Percentiles rank a stretch among this genome's conserved stretches.
These are phyloP conservation scores for Aureobasidium sp. DNA, from an alignment of 2,329 filamentous ascomycete genomes.

Conservation along the genomic window DNA sequence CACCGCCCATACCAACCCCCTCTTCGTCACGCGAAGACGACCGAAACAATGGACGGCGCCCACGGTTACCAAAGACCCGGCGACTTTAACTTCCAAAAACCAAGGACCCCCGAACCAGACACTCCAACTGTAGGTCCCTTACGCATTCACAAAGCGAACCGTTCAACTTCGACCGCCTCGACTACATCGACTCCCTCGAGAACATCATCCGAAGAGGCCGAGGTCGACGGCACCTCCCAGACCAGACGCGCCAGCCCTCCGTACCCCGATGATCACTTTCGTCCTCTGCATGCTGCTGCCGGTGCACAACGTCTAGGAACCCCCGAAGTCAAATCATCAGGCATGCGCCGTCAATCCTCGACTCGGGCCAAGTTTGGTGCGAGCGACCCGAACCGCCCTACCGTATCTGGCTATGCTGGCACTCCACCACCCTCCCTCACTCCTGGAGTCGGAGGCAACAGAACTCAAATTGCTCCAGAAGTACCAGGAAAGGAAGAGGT, in stretches of 20 bases:
- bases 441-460: slow-evolving; percentile 49
- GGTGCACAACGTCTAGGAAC: slow-evolving; percentile 27
- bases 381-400: slow-evolving; percentile 40
- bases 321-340: slow-evolving; percentile 19
- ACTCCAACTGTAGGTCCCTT: slow-evolving; percentile 69
- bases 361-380: slow-evolving; percentile 36
- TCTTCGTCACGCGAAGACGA: background rate
- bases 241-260: slow-evolving; percentile 44
- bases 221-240: slow-evolving; percentile 52
- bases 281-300: slow-evolving; percentile 24
- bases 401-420: slow-evolving; percentile 35
- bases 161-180: slow-evolving; percentile 24
- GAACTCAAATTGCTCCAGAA: slow-evolving; percentile 53
- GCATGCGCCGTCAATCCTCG: slow-evolving; percentile 11
- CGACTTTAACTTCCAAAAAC: slow-evolving; percentile 65
- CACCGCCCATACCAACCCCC: slow-evolving; percentile 3
- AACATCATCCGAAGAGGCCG: slow-evolving; percentile 47
- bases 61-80: slow-evolving; percentile 38
- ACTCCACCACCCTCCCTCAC: slow-evolving; percentile 22
- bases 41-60: background rate
- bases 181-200: slow-evolving; percentile 41
- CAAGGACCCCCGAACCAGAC: slow-evolving; percentile 32
- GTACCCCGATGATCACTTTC: slow-evolving; percentile 35
- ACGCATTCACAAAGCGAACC: slow-evolving; percentile 71
- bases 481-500: slow-evolving; percentile 57